Evolutionary conservation across 2,329 filamentous ascomycete species (phyloP), one percentile per base, ranked within the genome.

Genomic region (Cladosporium cucumerinum): DNA sequence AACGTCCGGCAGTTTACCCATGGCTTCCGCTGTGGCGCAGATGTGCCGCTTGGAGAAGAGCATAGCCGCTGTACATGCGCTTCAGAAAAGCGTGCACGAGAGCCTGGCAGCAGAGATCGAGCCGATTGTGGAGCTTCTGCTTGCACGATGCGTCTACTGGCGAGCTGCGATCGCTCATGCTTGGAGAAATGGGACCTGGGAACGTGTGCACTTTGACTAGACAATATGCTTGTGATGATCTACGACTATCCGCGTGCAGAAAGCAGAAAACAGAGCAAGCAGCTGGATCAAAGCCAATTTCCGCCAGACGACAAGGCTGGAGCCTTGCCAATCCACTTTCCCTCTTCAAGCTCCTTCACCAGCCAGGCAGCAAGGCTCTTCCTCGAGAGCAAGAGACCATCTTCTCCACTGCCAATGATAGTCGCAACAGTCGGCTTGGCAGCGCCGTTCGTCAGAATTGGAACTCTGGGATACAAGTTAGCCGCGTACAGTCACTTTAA

Each of bases 101-200:
- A 55, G 48, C 23, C 26, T 62, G 23, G 48, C 23, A 25, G 32
- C n/a, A 16, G 60, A 62, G 60, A 25, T 62, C 12, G n/a, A 55
- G 34, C 60, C 49, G 12, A 32, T 62, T 32, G 10, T 11, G 4
- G 23, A 32, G 10, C n/a, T 39, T 23, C 21, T 57, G 21, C 32
- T 25, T 57, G 54, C 30, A 23, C 30, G 54, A 3, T 39, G 30
- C 6, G 14, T 16, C n/a, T 34, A 32, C 4, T 57, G 54, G 54
- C 28, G 23, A 16, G 32, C 21, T 36, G 30, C 32, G 8, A 57
- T 57, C 26, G n/a, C 26, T 11, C 28, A 54, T 11, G 51, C 30
- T 8, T 54, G 25, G 25, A 8, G 25, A n/a, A 28, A 10, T 5
- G 51, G 51, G 21, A 28, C 51, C 12, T 30, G 18, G 18, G 51